These are phyloP conservation scores for Haberlea rhodopensis DNA, from an alignment of 257 asterid species.

Conservation along the genomic window DNA sequence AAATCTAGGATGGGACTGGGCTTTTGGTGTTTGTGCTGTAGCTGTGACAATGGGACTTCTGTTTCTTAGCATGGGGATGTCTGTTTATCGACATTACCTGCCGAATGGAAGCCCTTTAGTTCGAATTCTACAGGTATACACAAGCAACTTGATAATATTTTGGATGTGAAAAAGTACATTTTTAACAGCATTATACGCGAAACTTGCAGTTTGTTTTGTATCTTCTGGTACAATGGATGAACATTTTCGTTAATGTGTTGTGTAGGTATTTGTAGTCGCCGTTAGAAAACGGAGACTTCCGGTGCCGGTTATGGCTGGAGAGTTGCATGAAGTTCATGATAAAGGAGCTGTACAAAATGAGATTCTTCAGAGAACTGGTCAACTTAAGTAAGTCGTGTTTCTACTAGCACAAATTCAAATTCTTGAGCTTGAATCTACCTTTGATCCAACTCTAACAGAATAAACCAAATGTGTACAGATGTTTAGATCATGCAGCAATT, in stretches of 20 bases:
- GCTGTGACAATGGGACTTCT: slow-evolving; percentile 43
- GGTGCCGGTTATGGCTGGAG: slow-evolving; percentile 41
- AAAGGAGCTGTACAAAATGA: slow-evolving; percentile 46
- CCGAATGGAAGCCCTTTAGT: slow-evolving; percentile 63
- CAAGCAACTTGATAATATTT: background rate
- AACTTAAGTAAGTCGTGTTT: slow-evolving; percentile 37
- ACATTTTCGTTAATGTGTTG: background rate
- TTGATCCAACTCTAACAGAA: background rate
- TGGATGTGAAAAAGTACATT: background rate
- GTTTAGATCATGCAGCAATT: slow-evolving; percentile 60
- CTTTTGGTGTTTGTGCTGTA: slow-evolving; percentile 54
- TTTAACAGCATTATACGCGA: background rate
- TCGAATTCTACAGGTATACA: slow-evolving; percentile 50
- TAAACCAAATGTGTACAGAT: slow-evolving; percentile 32
- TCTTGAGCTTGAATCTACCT: background rate
- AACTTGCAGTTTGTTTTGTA: too few relatives aligned
- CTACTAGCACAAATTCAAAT: background rate
- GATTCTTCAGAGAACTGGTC: slow-evolving; percentile 61
- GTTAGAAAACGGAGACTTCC: slow-evolving; percentile 46
- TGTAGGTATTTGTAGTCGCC: slow-evolving; percentile 67
- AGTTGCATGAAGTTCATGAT: slow-evolving; percentile 48
- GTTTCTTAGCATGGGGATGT: slow-evolving; percentile 52
- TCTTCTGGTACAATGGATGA: too few relatives aligned
- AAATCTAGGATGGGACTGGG: slow-evolving; percentile 77
- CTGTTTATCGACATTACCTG: slow-evolving; percentile 43